Evolutionary conservation across 2,329 filamentous ascomycete species (phyloP).

Genomic region (Aspergillus fischeri): DNA sequence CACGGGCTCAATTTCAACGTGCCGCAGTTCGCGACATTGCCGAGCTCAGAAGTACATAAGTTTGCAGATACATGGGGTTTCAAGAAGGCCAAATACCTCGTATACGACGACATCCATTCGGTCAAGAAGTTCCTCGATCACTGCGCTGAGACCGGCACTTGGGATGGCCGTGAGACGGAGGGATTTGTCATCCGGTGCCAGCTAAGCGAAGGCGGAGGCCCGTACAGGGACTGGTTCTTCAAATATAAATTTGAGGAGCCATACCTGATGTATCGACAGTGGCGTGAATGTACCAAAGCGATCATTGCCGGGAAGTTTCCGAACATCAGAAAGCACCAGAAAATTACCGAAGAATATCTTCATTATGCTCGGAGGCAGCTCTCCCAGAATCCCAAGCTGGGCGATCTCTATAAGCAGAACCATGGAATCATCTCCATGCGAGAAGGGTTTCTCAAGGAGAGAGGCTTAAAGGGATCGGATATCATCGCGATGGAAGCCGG

Average conservation of each 20-base stretch:
- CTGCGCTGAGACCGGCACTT: slow-evolving; percentile 82
- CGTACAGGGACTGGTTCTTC: slow-evolving; percentile 96
- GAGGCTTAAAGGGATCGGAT: slow-evolving; percentile 81
- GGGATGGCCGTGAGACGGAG: slow-evolving; percentile 88
- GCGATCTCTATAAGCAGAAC: slow-evolving; percentile 72
- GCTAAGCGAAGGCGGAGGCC: slow-evolving; percentile 49
- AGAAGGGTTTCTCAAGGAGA: slow-evolving; percentile 78
- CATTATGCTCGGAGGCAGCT: slow-evolving; percentile 73
- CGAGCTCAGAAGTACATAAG: slow-evolving; percentile 73
- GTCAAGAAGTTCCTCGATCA: slow-evolving; percentile 79
- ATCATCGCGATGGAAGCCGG: slow-evolving; percentile 69
- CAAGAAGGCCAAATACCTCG: slow-evolving; percentile 75
- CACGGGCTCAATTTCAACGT: slow-evolving; percentile 95
- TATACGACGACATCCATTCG: slow-evolving; percentile 68
- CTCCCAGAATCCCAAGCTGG: slow-evolving; percentile 62
- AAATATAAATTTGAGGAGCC: slow-evolving; percentile 99
- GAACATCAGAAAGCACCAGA: slow-evolving; percentile 77
- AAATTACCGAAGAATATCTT: slow-evolving; percentile 89
- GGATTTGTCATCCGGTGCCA: slow-evolving; percentile 95
- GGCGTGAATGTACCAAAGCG: slow-evolving; percentile 93
- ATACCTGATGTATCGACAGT: slow-evolving; percentile 97
- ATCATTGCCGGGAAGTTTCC: slow-evolving; percentile 72
- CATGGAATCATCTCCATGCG: slow-evolving; percentile 92
- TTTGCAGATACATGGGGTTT: slow-evolving; percentile 95
- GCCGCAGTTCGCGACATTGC: slow-evolving; percentile 85